A percentile compares a stretch with the other conserved stretches of the same genome.
phyloP scores from a whole-genome alignment of 2,329 filamentous ascomycete genomes.

The Tolypocladium nubicola region DNA sequence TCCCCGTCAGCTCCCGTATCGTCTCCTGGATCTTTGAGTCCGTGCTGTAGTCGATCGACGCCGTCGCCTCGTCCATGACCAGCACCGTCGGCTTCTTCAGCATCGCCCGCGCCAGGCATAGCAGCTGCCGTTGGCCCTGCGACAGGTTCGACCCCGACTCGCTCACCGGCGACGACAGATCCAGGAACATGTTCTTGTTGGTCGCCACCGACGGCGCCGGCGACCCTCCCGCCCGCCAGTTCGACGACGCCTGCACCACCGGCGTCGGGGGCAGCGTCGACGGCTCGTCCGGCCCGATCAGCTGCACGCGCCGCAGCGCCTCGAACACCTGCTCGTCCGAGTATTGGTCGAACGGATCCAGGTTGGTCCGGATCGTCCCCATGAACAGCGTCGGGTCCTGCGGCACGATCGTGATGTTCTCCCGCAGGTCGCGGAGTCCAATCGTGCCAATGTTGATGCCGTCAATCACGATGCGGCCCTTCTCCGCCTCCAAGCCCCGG shows the following conservation, averaged over 20 bases:
- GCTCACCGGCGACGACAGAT: conserved; percentile 70
- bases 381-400: conserved; percentile 94
- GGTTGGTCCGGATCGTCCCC: conserved; percentile 81
- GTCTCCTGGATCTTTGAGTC: conserved; percentile 95
- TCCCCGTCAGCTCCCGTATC: conserved; percentile 84
- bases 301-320: conserved; percentile 76
- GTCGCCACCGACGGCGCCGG: conserved; percentile 34
- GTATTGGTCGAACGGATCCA: conserved; percentile 85
- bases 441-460: conserved; percentile 83
- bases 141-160: conserved; percentile 93
- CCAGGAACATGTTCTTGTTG: conserved; percentile 93
- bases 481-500: conserved; percentile 83
- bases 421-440: conserved; percentile 83
- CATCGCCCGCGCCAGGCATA: conserved; percentile 86
- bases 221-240: conserved; percentile 9
- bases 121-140: conserved; percentile 87
- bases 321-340: conserved; percentile 85
- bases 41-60: conserved; percentile 92
- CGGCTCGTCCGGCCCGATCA: conserved; percentile 56
- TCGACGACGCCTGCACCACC: conserved; percentile 6
- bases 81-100: conserved; percentile 85
- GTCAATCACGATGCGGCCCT: conserved; percentile 83
- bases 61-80: conserved; percentile 99
- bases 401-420: conserved; percentile 93
- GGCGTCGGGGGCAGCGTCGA: conserved; percentile 17